Evolutionary conservation across 2,329 filamentous ascomycete species (phyloP).

Genomic region (Cryphonectria radicalis): DNA sequence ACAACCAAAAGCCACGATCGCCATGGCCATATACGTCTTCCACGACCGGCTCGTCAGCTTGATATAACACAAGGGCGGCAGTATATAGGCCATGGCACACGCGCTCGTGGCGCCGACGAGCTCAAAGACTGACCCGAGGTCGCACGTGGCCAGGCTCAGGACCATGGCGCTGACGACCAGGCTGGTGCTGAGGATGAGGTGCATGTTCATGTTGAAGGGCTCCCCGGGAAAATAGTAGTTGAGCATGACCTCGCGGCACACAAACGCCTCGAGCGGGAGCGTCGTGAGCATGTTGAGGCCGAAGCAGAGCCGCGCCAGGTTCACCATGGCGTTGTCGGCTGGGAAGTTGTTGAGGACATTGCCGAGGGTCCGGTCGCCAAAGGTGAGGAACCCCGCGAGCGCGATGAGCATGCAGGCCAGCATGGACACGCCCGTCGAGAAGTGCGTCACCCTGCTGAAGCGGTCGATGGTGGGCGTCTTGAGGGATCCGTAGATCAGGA

Average conservation of each 20-base stretch:
- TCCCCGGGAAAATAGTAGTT: conserved; percentile 75
- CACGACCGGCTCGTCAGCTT: conserved; percentile 74
- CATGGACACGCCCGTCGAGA: conserved; percentile 87
- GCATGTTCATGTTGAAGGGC: conserved; percentile 80
- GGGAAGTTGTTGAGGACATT: conserved; percentile 99
- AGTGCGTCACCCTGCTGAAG: conserved; percentile 91
- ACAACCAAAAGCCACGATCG: conserved; percentile 37
- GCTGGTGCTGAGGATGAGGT: conserved; percentile 83
- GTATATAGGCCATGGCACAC: conserved; percentile 90
- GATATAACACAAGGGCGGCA: conserved; percentile 93
- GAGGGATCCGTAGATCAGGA: conserved; percentile 95
- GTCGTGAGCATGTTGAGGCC: conserved; percentile 99
- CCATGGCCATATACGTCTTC: conserved; percentile 39
- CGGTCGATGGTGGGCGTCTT: conserved; percentile 94
- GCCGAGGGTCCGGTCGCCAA: conserved; percentile 87
- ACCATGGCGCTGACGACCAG: conserved; percentile 80
- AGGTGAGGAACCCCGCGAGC: conserved; percentile 86
- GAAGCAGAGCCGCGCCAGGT: conserved; percentile 92
- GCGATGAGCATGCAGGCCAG: conserved; percentile 90
- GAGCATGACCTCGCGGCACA: conserved; percentile 95
- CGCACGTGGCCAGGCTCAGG: conserved; percentile 84
- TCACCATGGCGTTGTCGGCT: conserved; percentile 87
- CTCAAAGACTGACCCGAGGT: conserved; percentile 93
- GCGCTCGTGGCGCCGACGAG: conserved; percentile 94
- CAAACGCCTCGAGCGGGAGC: conserved; percentile 93